Percentiles rank a stretch among this genome's conserved stretches.
phyloP scores from a whole-genome alignment of 108 stramenopile genomes.

The Pseudonitzschia delicatissima region DNA sequence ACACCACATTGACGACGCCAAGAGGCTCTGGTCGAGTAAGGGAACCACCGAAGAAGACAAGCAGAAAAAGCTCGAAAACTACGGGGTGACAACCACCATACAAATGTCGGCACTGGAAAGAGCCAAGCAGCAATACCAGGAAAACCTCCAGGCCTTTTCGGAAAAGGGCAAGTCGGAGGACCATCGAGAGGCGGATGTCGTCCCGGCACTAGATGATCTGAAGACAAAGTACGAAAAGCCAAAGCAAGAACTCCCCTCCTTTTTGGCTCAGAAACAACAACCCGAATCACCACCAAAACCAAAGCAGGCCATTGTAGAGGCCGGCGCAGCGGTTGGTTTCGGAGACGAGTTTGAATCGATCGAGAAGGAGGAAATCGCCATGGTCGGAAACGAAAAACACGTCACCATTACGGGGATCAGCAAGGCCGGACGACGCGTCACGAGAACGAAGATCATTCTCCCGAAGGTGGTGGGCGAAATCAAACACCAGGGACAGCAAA shows the following conservation, averaged over 20 bases:
- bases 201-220: conserved; percentile 4
- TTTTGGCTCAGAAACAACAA: background rate
- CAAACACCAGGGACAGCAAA: conserved; percentile 15
- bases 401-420: conserved; percentile 19
- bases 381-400: conserved; percentile 25
- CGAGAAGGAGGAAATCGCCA: conserved; percentile 21
- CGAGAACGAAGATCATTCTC: conserved; percentile 27
- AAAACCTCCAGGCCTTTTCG: conserved; percentile 6
- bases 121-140: conserved; percentile 13
- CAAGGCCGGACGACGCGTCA: conserved; percentile 13
- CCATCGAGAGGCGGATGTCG: background rate
- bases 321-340: background rate
- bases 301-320: background rate
- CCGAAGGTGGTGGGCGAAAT: conserved; percentile 19
- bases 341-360: conserved; percentile 16
- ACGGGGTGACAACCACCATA: too few relatives aligned
- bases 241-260: background rate
- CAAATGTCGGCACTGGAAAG: background rate
- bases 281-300: conserved; percentile 1
- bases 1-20: conserved; percentile 14
- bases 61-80: background rate
- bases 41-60: conserved; percentile 13
- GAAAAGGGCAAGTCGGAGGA: conserved; percentile 4
- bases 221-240: conserved; percentile 23
- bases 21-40: conserved; percentile 11